Base-by-base conservation (phyloP, 345 rosid species). In the Dipteronia sinensis region DNA sequence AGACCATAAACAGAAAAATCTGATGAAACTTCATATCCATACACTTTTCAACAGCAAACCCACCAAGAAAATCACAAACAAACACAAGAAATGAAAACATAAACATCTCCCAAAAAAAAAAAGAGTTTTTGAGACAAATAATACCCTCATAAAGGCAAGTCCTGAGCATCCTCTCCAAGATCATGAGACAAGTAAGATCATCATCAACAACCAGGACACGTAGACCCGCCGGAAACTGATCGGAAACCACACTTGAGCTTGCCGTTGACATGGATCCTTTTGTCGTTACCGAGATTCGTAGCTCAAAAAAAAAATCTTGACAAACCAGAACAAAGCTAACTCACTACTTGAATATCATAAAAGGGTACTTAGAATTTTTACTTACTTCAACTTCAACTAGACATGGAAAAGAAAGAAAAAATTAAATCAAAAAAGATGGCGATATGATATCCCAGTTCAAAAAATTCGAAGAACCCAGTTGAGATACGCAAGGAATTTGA, bases 131-230 rank as follows among this genome's bases (percentile, higher is more conserved):
- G 20, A 27, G 10, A 47, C 44, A 31, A 59, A 31, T 15, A 17
- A 0, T 71, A 95, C 99, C 99, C 79, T 91, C 91, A 78, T 96
- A 96, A 44, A 73, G 88, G 71, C 99, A 96, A 49, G 83, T 87
- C 82, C 71, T 78, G 13, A 96, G 94, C 99, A 94, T 96, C 89
- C 85, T 91, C 87, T 92, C 97, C 78, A 96, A 85, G 86, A 96
- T 90, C 93, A 79, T 84, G 47, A 96, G 97, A 81, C 99, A 96
- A 13, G 98, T 91, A 22, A 90, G 95, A 87, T 96, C 98, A 78
- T 96, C 99, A 75, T 92, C 98, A 76, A 96, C 99, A 56, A 94
- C 95, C 44, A 96, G 86, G 7, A 96, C 99, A 34, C 99, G 86
- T 6, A 96, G 79, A 72, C 97, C 97, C 7, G 79, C 90, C 55